Percentiles rank a stretch among this genome's conserved stretches.
Conservation (phyloP, 1,284 basidiomycete genomes). For the Puccinia triticina region DNA sequence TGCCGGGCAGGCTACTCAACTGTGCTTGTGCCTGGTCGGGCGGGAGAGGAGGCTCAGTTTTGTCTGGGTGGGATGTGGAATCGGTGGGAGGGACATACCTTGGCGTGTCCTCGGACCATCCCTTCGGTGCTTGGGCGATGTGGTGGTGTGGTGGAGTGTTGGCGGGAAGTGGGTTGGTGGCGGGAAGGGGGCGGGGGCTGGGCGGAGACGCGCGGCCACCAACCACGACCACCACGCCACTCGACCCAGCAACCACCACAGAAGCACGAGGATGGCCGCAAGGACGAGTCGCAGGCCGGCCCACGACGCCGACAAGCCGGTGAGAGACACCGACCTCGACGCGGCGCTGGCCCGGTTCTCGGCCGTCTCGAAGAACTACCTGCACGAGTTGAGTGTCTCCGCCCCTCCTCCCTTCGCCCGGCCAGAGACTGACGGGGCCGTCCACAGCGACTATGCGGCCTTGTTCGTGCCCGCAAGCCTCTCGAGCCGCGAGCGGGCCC, state of each 20-base stretch:
- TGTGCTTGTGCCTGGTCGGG: constrained; percentile 31
- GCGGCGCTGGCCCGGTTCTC: constrained; percentile 75
- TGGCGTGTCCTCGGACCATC: constrained; percentile 44
- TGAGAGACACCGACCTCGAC: constrained; percentile 73
- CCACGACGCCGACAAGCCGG: constrained; percentile 65
- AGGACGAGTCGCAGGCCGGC: too few relatives aligned
- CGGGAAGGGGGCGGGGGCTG: too few relatives aligned
- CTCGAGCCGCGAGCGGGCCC: too few relatives aligned
- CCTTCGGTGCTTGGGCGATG: too few relatives aligned
- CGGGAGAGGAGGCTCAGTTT: too few relatives aligned
- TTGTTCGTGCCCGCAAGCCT: not conserved
- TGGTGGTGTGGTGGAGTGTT: too few relatives aligned
- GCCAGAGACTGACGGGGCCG: too few relatives aligned
- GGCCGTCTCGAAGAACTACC: constrained; percentile 55
- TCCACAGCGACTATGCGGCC: not conserved
- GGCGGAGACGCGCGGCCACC: too few relatives aligned
- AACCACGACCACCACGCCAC: too few relatives aligned
- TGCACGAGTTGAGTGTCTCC: constrained; percentile 59
- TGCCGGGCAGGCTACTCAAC: not conserved
- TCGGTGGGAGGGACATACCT: not conserved
- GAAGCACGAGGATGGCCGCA: too few relatives aligned
- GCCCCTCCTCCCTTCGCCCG: constrained; percentile 62
- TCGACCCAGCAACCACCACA: too few relatives aligned
- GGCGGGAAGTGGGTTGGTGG: too few relatives aligned
- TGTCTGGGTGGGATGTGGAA: not conserved